Conservation (phyloP, 495 filamentous ascomycete genomes). For the Tuber microsphaerosporum region DNA sequence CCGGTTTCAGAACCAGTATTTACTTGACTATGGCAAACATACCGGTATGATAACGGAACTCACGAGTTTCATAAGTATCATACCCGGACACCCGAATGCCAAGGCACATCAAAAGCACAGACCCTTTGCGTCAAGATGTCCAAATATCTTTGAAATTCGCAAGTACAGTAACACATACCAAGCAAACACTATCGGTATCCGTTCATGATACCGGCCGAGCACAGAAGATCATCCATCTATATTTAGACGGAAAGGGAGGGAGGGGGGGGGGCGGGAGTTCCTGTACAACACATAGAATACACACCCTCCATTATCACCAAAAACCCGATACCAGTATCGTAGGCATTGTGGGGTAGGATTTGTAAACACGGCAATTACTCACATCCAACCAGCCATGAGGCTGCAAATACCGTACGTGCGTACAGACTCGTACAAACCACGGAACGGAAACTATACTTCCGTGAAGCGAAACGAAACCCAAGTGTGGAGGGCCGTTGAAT, state of each 20-base stretch:
- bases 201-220: neutral
- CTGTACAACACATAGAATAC: neutral
- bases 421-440: neutral
- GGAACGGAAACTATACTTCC: neutral
- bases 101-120: too few relatives aligned
- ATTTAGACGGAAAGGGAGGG: neutral
- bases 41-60: neutral
- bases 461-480: neutral
- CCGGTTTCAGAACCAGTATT: neutral
- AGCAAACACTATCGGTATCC: neutral
- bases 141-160: too few relatives aligned
- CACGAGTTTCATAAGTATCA: too few relatives aligned
- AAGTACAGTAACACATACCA: neutral
- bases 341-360: neutral
- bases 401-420: too few relatives aligned
- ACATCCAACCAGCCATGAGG: too few relatives aligned
- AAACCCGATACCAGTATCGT: neutral
- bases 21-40: neutral
- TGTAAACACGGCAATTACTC: too few relatives aligned
- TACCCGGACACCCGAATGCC: too few relatives aligned
- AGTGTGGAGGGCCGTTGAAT: neutral
- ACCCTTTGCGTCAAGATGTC: too few relatives aligned
- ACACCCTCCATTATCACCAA: neutral
- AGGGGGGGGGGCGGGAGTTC: neutral
- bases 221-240: neutral